Evolutionary conservation across 768 basidiomycete species (phyloP).

Genomic region (Pulveroboletus sp.): DNA sequence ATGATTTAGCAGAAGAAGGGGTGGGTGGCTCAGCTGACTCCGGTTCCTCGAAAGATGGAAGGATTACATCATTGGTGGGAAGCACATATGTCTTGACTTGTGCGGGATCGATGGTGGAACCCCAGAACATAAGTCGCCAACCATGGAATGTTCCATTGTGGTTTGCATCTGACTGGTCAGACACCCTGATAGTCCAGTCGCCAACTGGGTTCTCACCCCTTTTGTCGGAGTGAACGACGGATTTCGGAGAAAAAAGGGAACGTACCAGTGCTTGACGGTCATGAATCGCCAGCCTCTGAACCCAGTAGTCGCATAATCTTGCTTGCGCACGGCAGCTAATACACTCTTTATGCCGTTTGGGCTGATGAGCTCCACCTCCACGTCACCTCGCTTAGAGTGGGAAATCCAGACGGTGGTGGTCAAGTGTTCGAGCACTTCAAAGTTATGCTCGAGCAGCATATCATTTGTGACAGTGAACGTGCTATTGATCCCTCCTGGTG

Average conservation of each 20-base stretch:
- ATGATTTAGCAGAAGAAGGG: constrained; percentile 50
- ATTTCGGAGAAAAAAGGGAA: constrained; percentile 3
- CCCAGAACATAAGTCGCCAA: constrained; percentile 94
- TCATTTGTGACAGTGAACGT: constrained; percentile 61
- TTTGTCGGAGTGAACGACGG: constrained; percentile 12
- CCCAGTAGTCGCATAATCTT: constrained; percentile 63
- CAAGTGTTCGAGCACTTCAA: constrained; percentile 88
- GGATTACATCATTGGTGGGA: constrained; percentile 45
- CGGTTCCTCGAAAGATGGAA: constrained; percentile 44
- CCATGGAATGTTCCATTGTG: constrained; percentile 72
- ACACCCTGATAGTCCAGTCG: constrained; percentile 84
- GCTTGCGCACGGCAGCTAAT: constrained; percentile 63
- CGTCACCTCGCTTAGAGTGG: constrained; percentile 84
- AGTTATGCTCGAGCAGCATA: constrained; percentile 66
- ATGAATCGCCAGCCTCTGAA: constrained; percentile 98
- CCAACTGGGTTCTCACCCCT: constrained; percentile 95
- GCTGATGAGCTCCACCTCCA: constrained; percentile 85
- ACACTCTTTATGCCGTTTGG: constrained; percentile 84
- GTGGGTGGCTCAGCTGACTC: constrained; percentile 37
- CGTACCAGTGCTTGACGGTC: constrained; percentile 94
- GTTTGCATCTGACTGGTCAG: constrained; percentile 62
- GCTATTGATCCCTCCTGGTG: constrained; percentile 57
- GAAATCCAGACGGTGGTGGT: constrained; percentile 90
- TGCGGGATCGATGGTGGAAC: constrained; percentile 70
- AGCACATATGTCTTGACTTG: constrained; percentile 61